Percentiles rank a stretch among this genome's conserved stretches.
These are phyloP conservation scores for Coemansia sp. DNA, from an alignment of 192 early-diverging fungal genomes.

Conservation along the genomic window DNA sequence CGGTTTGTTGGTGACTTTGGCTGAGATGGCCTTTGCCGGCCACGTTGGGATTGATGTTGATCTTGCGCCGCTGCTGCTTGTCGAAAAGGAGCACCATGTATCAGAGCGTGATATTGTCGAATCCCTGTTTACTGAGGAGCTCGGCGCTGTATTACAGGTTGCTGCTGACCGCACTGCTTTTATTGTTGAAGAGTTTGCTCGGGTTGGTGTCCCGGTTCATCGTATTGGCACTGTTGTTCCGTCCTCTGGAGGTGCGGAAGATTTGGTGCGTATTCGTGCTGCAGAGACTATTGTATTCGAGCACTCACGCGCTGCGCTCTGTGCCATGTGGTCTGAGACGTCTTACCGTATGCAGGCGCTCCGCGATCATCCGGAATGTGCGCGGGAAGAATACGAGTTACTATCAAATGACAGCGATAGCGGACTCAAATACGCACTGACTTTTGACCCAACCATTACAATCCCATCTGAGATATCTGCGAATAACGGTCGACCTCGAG, in stretches of 20 bases:
- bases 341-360: conserved; percentile 88
- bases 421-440: conserved; percentile 76
- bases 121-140: conserved; percentile 94
- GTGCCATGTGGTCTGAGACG: conserved; percentile 86
- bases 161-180: conserved; percentile 55
- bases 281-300: conserved; percentile 54
- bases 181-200: conserved; percentile 43
- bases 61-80: conserved; percentile 52
- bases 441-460: conserved; percentile 64
- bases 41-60: conserved; percentile 81
- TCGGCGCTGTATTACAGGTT: conserved; percentile 96
- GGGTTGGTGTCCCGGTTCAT: conserved; percentile 60
- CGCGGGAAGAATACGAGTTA: conserved; percentile 77
- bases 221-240: conserved; percentile 54
- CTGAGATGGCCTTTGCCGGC: conserved; percentile 97
- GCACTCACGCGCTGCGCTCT: conserved; percentile 63
- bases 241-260: conserved; percentile 24
- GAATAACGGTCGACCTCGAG: conserved; percentile 61
- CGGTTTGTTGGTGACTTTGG: conserved; percentile 87
- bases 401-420: conserved; percentile 71
- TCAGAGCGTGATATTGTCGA: conserved; percentile 54
- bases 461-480: conserved; percentile 13
- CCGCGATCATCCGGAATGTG: conserved; percentile 87
- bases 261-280: conserved; percentile 56
- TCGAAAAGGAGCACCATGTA: too few relatives aligned